Evolutionary conservation across 345 rosid genomes (phyloP).

Genomic region (Arabidopsis suecica): DNA sequence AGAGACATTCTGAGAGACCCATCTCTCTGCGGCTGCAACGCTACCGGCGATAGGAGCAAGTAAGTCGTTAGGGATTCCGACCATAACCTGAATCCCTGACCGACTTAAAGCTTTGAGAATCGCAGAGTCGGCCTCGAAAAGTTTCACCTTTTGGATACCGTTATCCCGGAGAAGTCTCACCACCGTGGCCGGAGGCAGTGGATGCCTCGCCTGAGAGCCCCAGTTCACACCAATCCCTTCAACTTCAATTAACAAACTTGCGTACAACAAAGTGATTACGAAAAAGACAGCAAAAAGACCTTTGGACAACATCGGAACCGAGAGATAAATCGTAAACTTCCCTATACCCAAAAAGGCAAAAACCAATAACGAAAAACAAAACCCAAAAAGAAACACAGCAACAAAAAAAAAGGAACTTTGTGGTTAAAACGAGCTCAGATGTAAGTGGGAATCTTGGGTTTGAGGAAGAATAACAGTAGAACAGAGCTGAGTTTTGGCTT

Average conservation of each 20-base stretch:
- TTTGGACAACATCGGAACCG: conserved; percentile 38
- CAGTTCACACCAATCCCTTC: conserved; percentile 69
- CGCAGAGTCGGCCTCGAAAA: conserved; percentile 69
- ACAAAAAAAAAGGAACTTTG: background rate
- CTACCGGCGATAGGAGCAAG: conserved; percentile 57
- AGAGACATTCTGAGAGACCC: conserved; percentile 77
- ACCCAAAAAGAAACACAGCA: background rate
- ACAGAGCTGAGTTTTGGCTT: conserved; percentile 29
- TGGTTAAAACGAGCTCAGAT: conserved; percentile 26
- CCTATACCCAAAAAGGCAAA: background rate
- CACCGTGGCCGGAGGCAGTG: conserved; percentile 59
- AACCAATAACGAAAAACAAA: background rate
- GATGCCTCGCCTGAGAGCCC: conserved; percentile 76
- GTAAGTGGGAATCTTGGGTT: conserved; percentile 23
- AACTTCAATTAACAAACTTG: conserved; percentile 20
- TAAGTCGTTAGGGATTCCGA: conserved; percentile 80
- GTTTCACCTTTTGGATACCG: conserved; percentile 70
- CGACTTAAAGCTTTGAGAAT: conserved; percentile 56
- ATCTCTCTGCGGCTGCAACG: conserved; percentile 65
- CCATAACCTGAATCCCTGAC: conserved; percentile 78
- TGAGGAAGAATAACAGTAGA: conserved; percentile 14
- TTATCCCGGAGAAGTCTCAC: conserved; percentile 64
- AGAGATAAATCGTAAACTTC: background rate
- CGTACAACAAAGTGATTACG: conserved; percentile 28
- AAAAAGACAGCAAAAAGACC: conserved; percentile 25